Conservation (phyloP, 1,139 yeast genomes). For the Hemisphaericaspora xylanilytica region DNA sequence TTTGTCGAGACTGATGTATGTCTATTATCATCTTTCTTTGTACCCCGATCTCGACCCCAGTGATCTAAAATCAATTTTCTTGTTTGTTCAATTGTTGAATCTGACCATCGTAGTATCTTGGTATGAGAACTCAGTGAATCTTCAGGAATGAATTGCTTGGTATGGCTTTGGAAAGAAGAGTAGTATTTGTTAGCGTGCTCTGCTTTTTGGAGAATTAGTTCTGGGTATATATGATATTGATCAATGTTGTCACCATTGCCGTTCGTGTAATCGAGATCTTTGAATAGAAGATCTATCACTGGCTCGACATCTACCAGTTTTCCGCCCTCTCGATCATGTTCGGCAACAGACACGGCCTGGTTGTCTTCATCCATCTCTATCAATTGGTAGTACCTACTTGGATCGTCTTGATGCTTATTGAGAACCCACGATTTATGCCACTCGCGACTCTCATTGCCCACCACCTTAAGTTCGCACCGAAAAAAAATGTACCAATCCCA, state of each 20-base stretch:
- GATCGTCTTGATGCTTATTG: too few relatives aligned
- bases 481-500: too few relatives aligned
- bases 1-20: constrained; percentile 15
- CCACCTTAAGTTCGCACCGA: too few relatives aligned
- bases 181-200: constrained; percentile 32
- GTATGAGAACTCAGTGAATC: constrained; percentile 8
- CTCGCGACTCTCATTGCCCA: too few relatives aligned
- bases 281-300: constrained; percentile 1
- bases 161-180: constrained; percentile 34
- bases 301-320: background rate
- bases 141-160: constrained; percentile 31
- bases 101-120: constrained; percentile 34
- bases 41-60: constrained; percentile 20
- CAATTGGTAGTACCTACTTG: too few relatives aligned
- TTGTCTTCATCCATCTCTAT: background rate
- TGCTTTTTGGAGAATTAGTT: constrained; percentile 32
- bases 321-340: background rate
- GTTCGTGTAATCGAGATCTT: background rate
- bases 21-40: constrained; percentile 2
- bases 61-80: constrained; percentile 29
- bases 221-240: constrained; percentile 28
- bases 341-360: background rate
- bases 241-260: background rate
- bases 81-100: constrained; percentile 29
- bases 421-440: too few relatives aligned